Conservation (phyloP, 352 stramenopile genomes). For the Phytophthora meadii region DNA sequence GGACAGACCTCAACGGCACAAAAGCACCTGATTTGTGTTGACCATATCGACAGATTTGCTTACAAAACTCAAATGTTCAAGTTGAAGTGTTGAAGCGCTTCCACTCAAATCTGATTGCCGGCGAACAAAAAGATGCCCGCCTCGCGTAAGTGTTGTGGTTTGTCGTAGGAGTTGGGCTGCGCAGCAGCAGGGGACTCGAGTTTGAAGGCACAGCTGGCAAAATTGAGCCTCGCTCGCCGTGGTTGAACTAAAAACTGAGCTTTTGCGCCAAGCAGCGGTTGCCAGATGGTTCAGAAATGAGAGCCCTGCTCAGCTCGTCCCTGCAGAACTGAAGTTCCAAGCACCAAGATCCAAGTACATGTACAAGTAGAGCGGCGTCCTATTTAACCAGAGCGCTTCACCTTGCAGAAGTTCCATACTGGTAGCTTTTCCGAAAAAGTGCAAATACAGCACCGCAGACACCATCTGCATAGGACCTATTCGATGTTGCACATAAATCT, state of each 20-base stretch:
- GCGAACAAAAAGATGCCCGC: constrained; percentile 12
- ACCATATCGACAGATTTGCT: constrained; percentile 4
- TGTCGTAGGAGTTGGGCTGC: constrained; percentile 12
- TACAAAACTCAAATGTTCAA: constrained; percentile 26
- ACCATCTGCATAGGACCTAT: constrained; percentile 23
- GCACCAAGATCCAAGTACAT: background rate
- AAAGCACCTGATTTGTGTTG: constrained; percentile 6
- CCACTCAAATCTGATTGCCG: constrained; percentile 35
- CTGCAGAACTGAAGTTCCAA: constrained; percentile 16
- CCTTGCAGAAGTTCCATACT: background rate
- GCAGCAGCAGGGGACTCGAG: constrained; percentile 1
- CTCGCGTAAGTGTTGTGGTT: constrained; percentile 6
- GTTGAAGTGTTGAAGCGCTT: constrained; percentile 32
- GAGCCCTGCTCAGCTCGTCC: constrained; percentile 26
- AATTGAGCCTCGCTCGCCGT: constrained; percentile 8
- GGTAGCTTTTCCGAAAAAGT: constrained; percentile 7
- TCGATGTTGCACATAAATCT: constrained; percentile 19
- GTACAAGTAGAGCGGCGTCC: too few relatives aligned
- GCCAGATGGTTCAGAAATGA: constrained; percentile 28
- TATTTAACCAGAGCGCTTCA: too few relatives aligned
- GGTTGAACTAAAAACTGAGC: constrained; percentile 28
- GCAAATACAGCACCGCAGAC: constrained; percentile 16
- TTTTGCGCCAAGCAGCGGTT: constrained; percentile 18
- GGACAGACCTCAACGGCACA: background rate
- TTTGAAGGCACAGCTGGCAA: constrained; percentile 11